Evolutionary conservation across 257 asterid species (phyloP).

Genomic region (Nyctanthes arbortristis): DNA sequence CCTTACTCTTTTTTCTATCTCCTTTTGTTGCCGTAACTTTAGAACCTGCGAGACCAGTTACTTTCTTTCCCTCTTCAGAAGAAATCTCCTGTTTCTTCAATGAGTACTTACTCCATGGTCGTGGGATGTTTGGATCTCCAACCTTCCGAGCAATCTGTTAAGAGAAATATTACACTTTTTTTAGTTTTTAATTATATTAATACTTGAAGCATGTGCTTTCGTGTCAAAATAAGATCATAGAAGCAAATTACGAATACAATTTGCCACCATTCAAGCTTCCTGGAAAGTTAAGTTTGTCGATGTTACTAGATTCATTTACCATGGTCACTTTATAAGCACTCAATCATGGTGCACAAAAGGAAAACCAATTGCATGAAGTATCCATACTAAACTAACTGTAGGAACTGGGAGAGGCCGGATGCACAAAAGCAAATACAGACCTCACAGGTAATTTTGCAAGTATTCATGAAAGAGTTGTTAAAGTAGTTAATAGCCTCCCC

Average conservation of each 20-base stretch:
- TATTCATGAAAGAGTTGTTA: constrained; percentile 69
- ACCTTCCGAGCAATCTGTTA: constrained; percentile 80
- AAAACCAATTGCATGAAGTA: no score
- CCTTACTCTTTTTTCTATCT: constrained; percentile 41
- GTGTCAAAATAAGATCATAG: constrained; percentile 3
- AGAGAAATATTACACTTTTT: constrained; percentile 27
- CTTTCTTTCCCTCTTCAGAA: constrained; percentile 41
- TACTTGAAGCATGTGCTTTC: not conserved
- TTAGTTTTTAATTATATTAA: not conserved
- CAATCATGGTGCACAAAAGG: not conserved
- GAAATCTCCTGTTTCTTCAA: constrained; percentile 49
- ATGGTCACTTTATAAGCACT: not conserved
- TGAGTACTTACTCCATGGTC: constrained; percentile 93
- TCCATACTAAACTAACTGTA: not conserved
- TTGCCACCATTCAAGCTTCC: constrained; percentile 4
- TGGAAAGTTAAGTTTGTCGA: constrained; percentile 2
- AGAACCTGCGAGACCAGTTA: constrained; percentile 29
- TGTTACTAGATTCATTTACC: not conserved
- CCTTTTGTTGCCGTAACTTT: constrained; percentile 32
- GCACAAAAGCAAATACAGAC: constrained; percentile 35
- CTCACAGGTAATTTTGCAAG: constrained; percentile 75
- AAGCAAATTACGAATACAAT: constrained; percentile 9
- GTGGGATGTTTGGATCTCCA: constrained; percentile 82
- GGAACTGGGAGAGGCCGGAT: not conserved
- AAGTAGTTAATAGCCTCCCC: constrained; percentile 63